These are phyloP conservation scores for Sechiopsis laciniata DNA, from an alignment of 306 rosid genomes.

Conservation along the genomic window DNA sequence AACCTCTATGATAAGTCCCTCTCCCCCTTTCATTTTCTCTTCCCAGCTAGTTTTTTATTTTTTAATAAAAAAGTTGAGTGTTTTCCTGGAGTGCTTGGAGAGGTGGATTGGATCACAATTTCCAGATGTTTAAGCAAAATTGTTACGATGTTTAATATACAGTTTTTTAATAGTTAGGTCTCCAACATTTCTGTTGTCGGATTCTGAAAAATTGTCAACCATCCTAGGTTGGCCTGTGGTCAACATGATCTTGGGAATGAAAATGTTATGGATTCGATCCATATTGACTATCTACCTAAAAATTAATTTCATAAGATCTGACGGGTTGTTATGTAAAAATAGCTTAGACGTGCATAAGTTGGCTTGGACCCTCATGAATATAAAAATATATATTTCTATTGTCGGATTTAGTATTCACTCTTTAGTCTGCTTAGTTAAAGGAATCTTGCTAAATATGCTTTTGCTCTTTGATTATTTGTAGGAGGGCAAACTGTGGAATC, in stretches of 20 bases:
- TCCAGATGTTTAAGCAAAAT: not conserved
- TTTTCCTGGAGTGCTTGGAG: slow-evolving; percentile 10
- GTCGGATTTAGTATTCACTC: not conserved
- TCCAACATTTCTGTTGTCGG: not conserved
- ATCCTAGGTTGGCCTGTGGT: no score
- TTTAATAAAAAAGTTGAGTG: not conserved
- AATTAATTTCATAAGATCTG: no score
- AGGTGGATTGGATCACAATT: not conserved
- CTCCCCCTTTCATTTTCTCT: not conserved
- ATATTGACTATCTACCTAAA: no score
- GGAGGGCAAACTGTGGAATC: slow-evolving; percentile 14
- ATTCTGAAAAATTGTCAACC: not conserved
- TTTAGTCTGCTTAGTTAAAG: not conserved
- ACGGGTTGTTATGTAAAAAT: no score
- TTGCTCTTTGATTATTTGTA: slow-evolving; percentile 15
- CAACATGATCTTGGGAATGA: no score
- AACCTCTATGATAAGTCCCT: not conserved
- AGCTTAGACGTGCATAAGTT: no score
- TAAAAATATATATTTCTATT: not conserved
- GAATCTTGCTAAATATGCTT: slow-evolving; percentile 6
- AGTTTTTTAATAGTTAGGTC: not conserved
- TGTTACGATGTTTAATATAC: not conserved
- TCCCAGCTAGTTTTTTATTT: not conserved
- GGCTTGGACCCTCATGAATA: no score
- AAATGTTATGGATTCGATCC: no score